Evolutionary conservation across 352 stramenopile genomes (phyloP).

Genomic region (Phytophthora constricta): DNA sequence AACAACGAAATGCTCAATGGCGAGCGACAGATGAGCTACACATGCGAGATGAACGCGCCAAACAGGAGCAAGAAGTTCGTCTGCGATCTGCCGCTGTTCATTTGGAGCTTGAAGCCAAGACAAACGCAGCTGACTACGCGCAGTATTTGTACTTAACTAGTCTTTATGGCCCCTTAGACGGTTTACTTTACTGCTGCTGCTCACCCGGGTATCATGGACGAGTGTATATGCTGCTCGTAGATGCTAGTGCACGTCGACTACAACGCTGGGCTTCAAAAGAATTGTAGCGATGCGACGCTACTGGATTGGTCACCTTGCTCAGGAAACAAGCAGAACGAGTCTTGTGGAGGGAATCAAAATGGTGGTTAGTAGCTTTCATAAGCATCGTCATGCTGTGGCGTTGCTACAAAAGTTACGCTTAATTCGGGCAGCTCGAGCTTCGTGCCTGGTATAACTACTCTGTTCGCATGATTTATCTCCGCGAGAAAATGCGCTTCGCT

Average conservation of each 20-base stretch:
- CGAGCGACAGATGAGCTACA: constrained; percentile 2
- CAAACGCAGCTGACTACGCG: constrained; percentile 21
- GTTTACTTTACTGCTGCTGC: constrained; percentile 25
- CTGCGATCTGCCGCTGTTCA: background rate
- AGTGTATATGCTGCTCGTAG: constrained; percentile 19
- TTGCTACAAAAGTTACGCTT: constrained; percentile 12
- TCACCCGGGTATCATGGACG: constrained; percentile 18
- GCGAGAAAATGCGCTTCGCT: constrained; percentile 22
- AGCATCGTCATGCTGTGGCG: constrained; percentile 17
- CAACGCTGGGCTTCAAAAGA: constrained; percentile 17
- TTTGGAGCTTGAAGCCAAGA: background rate
- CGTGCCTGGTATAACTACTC: constrained; percentile 14
- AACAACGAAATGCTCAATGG: constrained; percentile 12
- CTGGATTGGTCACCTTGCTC: constrained; percentile 18
- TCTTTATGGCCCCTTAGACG: constrained; percentile 21
- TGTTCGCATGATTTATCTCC: constrained; percentile 7
- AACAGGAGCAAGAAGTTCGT: background rate
- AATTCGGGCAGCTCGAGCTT: constrained; percentile 10
- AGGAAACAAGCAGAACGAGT: constrained; percentile 2
- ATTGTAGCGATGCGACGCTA: constrained; percentile 14
- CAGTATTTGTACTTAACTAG: constrained; percentile 26
- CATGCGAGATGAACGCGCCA: background rate
- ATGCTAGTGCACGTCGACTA: constrained; percentile 17
- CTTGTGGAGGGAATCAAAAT: constrained; percentile 13
- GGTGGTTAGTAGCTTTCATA: constrained; percentile 9